Evolutionary conservation across 164 flowering plant species (phyloP).

Genomic region (Stephania cephalantha): DNA sequence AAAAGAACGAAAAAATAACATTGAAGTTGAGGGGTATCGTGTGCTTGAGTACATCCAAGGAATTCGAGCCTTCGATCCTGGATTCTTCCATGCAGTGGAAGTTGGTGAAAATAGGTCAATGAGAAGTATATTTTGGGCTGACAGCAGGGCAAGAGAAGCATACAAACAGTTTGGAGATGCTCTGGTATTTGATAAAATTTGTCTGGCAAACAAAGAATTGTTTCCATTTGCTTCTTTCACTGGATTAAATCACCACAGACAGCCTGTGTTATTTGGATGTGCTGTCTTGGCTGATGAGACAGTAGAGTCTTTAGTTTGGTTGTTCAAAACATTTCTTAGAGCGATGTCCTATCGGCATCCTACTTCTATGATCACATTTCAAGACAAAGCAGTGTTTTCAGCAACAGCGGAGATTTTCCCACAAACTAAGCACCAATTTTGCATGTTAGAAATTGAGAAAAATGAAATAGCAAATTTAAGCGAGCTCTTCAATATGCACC

Average conservation of each 20-base stretch:
- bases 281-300: conserved; percentile 19
- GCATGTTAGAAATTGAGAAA: conserved; percentile 17
- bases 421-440: conserved; percentile 13
- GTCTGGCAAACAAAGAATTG: conserved; percentile 16
- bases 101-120: conserved; percentile 18
- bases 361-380: conserved; percentile 12
- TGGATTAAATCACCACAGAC: conserved; percentile 17
- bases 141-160: conserved; percentile 18
- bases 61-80: conserved; percentile 15
- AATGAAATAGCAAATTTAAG: conserved; percentile 9
- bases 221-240: conserved; percentile 17
- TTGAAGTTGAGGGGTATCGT: conserved; percentile 11
- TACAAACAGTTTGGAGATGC: conserved; percentile 19
- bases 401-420: conserved; percentile 13
- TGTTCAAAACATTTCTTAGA: conserved; percentile 15
- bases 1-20: conserved; percentile 16
- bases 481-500: conserved; percentile 12
- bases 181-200: conserved; percentile 14
- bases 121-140: conserved; percentile 23
- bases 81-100: conserved; percentile 18
- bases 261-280: conserved; percentile 16
- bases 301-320: conserved; percentile 17
- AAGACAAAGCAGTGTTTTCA: conserved; percentile 10
- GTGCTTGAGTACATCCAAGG: conserved; percentile 15
- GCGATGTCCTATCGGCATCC: conserved; percentile 16